phyloP scores from a whole-genome alignment of 306 rosid species.

The Trifolium repens region DNA sequence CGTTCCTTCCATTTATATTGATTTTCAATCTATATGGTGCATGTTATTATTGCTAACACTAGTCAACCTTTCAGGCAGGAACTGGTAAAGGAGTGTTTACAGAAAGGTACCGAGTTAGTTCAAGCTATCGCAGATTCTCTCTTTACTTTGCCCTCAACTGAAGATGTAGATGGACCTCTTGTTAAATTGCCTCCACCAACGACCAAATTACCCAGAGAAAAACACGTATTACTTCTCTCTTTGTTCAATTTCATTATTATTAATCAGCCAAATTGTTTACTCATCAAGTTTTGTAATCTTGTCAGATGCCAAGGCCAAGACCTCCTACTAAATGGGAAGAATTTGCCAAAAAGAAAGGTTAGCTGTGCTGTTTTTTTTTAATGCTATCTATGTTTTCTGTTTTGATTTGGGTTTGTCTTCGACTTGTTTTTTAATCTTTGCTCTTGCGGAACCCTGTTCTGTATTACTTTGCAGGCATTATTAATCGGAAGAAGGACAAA shows the following conservation, averaged over 20 bases:
- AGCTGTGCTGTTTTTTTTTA: constrained; percentile 21
- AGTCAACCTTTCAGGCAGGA: constrained; percentile 55
- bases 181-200: constrained; percentile 73
- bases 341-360: constrained; percentile 86
- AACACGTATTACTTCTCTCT: constrained; percentile 53
- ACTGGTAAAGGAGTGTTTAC: constrained; percentile 60
- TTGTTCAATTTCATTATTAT: neutral
- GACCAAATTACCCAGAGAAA: constrained; percentile 80
- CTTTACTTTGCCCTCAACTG: constrained; percentile 72
- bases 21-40: neutral
- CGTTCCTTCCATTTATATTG: neutral
- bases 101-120: constrained; percentile 76
- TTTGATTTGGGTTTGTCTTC: neutral
- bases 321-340: constrained; percentile 94
- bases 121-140: constrained; percentile 75
- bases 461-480: constrained; percentile 65
- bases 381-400: neutral
- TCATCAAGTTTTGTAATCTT: constrained; percentile 32
- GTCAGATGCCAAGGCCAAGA: constrained; percentile 77
- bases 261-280: neutral
- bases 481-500: constrained; percentile 77
- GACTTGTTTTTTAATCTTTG: constrained; percentile 9
- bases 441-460: neutral
- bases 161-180: constrained; percentile 81
- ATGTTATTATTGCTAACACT: neutral